Percentiles rank a stretch among this genome's conserved stretches.
These are phyloP conservation scores for Cladosporium sp. DNA, from an alignment of 2,329 filamentous ascomycete species.

Conservation along the genomic window DNA sequence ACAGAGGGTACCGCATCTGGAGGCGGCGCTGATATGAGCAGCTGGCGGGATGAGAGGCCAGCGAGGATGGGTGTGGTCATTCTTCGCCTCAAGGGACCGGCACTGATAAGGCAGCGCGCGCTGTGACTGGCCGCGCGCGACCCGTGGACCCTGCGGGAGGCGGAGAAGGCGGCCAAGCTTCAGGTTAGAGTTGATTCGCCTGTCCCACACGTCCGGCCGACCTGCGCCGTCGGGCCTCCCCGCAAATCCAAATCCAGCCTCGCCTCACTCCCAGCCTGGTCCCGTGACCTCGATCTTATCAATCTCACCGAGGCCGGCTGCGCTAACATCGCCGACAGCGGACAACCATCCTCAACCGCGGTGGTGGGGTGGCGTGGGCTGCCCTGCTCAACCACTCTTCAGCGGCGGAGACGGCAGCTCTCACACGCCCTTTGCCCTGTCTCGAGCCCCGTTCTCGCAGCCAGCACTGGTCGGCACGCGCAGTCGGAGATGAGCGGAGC, in stretches of 20 bases:
- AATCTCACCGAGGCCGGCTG: too few species aligned
- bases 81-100: not conserved
- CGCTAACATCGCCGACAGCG: too few species aligned
- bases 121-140: not conserved
- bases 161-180: conserved; percentile 5
- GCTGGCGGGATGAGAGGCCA: not conserved
- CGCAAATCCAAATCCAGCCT: too few species aligned
- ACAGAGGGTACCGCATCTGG: not conserved
- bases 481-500: not conserved
- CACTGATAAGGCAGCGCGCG: conserved; percentile 2
- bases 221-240: not conserved
- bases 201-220: not conserved
- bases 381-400: too few species aligned
- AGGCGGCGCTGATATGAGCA: conserved; percentile 6
- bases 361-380: too few species aligned
- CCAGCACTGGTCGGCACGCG: not conserved
- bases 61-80: conserved; percentile 12
- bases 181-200: not conserved
- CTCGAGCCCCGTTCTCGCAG: too few species aligned
- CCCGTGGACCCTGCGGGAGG: not conserved
- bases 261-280: too few species aligned
- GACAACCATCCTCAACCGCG: too few species aligned
- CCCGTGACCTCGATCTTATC: too few species aligned
- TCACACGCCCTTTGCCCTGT: too few species aligned
- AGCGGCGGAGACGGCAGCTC: too few species aligned